Evolutionary conservation across 139 green algal species (phyloP).

Genomic region (Auxenochlorella pyrenoidosa): DNA sequence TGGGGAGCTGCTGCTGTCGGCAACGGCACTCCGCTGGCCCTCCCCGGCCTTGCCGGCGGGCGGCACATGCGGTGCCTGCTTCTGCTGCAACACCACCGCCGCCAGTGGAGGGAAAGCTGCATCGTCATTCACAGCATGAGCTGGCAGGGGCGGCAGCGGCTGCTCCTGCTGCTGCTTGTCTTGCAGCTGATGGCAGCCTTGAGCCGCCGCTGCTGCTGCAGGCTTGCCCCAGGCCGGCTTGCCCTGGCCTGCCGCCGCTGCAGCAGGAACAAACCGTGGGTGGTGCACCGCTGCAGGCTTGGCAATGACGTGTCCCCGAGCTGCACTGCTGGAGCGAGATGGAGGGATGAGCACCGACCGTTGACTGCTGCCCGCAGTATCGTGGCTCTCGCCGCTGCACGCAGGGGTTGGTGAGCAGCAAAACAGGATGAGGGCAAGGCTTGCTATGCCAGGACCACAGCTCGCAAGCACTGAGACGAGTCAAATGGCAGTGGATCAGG

Average conservation of each 20-base stretch:
- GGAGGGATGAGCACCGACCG: constrained; percentile 39
- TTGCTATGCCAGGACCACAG: too few species aligned
- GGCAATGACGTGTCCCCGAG: too few species aligned
- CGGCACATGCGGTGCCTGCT: not conserved
- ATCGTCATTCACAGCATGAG: not conserved
- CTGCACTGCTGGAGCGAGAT: not conserved
- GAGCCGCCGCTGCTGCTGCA: not conserved
- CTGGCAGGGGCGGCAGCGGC: not conserved
- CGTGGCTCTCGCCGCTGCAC: constrained; percentile 41
- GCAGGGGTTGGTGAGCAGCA: not conserved
- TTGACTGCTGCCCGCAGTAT: constrained; percentile 36
- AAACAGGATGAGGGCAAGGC: not conserved
- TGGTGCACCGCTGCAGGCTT: not conserved
- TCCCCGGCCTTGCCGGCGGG: not conserved
- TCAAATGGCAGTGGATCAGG: too few species aligned
- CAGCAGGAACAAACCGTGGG: not conserved
- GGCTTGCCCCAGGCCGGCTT: not conserved
- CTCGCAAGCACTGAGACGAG: too few species aligned
- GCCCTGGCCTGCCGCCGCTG: not conserved
- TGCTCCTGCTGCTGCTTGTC: not conserved
- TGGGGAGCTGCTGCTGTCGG: not conserved
- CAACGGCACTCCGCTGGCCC: not conserved
- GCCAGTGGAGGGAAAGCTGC: constrained; percentile 1
- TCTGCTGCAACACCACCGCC: not conserved
- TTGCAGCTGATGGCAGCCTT: not conserved